phyloP scores from a whole-genome alignment of 1,284 basidiomycete species.

The Pseudozyma tsukubaensis region DNA sequence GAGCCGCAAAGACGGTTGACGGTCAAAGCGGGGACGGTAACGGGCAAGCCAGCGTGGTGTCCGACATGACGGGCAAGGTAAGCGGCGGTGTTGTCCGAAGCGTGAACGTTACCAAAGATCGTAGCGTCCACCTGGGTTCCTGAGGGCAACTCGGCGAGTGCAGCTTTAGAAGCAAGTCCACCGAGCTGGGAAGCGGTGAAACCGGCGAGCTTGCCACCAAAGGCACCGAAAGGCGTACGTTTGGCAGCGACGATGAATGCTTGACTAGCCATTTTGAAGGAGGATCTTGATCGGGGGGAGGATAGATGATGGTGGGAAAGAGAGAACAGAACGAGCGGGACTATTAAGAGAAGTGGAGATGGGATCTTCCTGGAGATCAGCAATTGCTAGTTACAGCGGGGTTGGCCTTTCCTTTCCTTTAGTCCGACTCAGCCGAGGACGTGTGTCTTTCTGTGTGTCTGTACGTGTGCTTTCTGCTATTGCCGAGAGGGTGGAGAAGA shows the following conservation, averaged over 20 bases:
- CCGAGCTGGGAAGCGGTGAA: slow-evolving; percentile 70
- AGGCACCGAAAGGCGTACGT: slow-evolving; percentile 74
- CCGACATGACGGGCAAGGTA: slow-evolving; percentile 95
- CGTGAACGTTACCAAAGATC: slow-evolving; percentile 66
- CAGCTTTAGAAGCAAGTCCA: slow-evolving; percentile 72
- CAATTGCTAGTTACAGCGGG: too few species aligned
- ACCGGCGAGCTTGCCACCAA: slow-evolving; percentile 71
- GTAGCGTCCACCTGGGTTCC: slow-evolving; percentile 70
- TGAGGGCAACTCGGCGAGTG: slow-evolving; percentile 71
- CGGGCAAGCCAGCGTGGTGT: slow-evolving; percentile 79
- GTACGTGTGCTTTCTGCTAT: too few species aligned
- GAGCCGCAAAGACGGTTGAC: slow-evolving; percentile 89
- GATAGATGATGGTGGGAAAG: background rate
- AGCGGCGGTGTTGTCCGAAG: slow-evolving; percentile 76
- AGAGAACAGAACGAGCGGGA: too few species aligned
- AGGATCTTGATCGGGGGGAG: background rate
- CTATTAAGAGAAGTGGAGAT: too few species aligned
- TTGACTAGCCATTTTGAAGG: slow-evolving; percentile 36
- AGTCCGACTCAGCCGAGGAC: too few species aligned
- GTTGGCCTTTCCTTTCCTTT: too few species aligned
- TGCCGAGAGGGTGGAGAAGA: too few species aligned
- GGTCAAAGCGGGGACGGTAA: slow-evolving; percentile 73
- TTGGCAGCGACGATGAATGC: slow-evolving; percentile 70
- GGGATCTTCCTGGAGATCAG: too few species aligned
- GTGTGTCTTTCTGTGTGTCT: too few species aligned